phyloP scores from a whole-genome alignment of 495 filamentous ascomycete genomes.

The Margaritispora aquatica region DNA sequence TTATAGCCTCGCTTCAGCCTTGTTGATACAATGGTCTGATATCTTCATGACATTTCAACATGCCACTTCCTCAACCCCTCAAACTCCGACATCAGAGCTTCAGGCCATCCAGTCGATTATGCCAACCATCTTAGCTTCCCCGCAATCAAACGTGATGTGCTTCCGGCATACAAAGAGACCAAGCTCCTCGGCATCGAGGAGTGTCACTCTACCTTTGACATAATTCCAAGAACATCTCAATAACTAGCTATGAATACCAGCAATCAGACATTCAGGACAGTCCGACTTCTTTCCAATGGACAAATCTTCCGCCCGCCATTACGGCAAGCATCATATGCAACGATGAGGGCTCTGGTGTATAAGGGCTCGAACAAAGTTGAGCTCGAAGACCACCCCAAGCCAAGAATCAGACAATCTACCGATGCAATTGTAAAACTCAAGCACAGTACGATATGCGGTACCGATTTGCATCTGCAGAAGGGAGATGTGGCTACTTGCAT shows the following conservation, averaged over 20 bases:
- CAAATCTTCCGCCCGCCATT: slow-evolving; percentile 6
- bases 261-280: slow-evolving; percentile 13
- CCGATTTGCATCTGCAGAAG: slow-evolving; percentile 34
- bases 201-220: too few species aligned
- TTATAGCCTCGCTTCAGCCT: neutral
- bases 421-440: slow-evolving; percentile 30
- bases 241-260: neutral
- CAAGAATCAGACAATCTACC: slow-evolving; percentile 19
- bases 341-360: slow-evolving; percentile 38
- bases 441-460: slow-evolving; percentile 36
- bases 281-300: slow-evolving; percentile 8
- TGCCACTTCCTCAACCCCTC: neutral
- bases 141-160: too few species aligned
- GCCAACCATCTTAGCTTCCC: too few species aligned
- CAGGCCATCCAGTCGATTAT: too few species aligned
- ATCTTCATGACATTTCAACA: neutral
- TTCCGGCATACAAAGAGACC: too few species aligned
- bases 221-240: too few species aligned
- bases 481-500: slow-evolving; percentile 27
- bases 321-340: slow-evolving; percentile 14
- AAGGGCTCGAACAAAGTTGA: slow-evolving; percentile 17
- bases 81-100: too few species aligned
- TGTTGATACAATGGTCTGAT: neutral
- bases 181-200: too few species aligned
- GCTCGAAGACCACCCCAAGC: slow-evolving; percentile 22